Percentiles rank a stretch among this genome's conserved stretches.
Conservation (phyloP, 169 alveolate genomes). For the Cryptosporidium xiaoi region DNA sequence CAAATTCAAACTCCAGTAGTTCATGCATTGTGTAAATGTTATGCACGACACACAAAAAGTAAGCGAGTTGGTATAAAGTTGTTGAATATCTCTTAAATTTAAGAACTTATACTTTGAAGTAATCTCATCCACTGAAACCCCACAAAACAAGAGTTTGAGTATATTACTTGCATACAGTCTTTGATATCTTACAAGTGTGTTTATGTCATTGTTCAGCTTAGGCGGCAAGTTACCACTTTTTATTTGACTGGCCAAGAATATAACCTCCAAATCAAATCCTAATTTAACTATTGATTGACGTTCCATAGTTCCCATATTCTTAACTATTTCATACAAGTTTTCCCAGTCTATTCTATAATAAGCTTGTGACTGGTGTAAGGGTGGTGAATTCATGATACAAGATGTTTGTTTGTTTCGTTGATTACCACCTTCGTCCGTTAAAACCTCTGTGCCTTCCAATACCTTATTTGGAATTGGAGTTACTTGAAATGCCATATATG, state of each 20-base stretch:
- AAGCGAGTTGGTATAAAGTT: conserved; percentile 10
- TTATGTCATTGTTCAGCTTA: conserved; percentile 4
- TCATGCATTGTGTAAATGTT: conserved; percentile 36
- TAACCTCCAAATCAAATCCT: conserved; percentile 53
- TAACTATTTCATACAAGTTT: conserved; percentile 3
- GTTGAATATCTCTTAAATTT: conserved; percentile 28
- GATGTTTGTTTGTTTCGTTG: neutral
- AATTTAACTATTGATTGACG: conserved; percentile 40
- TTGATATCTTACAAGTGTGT: conserved; percentile 28
- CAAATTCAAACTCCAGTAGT: conserved; percentile 26
- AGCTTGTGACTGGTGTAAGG: neutral
- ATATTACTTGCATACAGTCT: conserved; percentile 42
- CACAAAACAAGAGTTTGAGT: conserved; percentile 2
- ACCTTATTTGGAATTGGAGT: conserved; percentile 57
- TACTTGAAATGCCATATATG: conserved; percentile 8
- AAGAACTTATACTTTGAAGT: conserved; percentile 11
- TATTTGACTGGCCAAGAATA: conserved; percentile 39
- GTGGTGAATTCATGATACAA: neutral
- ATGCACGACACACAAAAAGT: conserved; percentile 52
- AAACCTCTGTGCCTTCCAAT: neutral
- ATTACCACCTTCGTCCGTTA: neutral
- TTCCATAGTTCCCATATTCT: conserved; percentile 9
- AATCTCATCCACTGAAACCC: conserved; percentile 13
- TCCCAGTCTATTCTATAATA: conserved; percentile 52
- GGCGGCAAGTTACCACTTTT: conserved; percentile 19